Base-by-base conservation (phyloP, 345 rosid species). In the Pugionium cornutum region DNA sequence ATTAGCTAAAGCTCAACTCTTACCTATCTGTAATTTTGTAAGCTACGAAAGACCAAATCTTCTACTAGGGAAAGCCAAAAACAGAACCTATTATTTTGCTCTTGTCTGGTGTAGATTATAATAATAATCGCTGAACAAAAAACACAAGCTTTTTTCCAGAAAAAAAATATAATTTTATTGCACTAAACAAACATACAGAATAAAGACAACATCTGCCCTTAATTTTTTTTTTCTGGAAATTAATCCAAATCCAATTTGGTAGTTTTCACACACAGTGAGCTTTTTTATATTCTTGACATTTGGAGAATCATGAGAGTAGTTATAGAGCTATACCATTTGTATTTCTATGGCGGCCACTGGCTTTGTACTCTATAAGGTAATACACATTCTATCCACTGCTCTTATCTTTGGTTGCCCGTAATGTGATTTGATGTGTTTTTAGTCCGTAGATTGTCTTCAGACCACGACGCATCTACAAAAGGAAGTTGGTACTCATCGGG, bases 401-500 rank as follows among this genome's bases (percentile, higher is more conserved):
- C 70, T 72, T 72, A 72, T 65, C 66, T 51, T 64, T 41, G 65
- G 53, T 41, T 64, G 7, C 65, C 70, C 7, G 54, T 43, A 4
- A 36, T 51, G 48, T 41, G 65, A 50, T 56, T 48, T 64, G 64
- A 41, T 33, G 70, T 34, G 33, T 11, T 49, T 64, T 51, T 33
- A 35, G 70, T 49, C 61, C 28, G 11, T 36, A 54, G 55, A 60
- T 62, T 56, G 6, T 51, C 50, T 35, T 72, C 65, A 9, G 61
- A 53, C 85, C 87, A 92, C n/a, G 78, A 81, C 10, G 79, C 73
- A 41, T 81, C 80, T 31, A 76, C 80, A 0, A 75, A 61, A 52
- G 99, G 97, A 33, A 94, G 91, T 64, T 85, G 89, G 75, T 79
- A 94, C 4, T 94, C 96, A 29, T 94, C 97, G 0, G 99, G 96